A percentile compares a stretch with the other conserved stretches of the same genome.
Conservation (phyloP, 306 rosid genomes). For the Amphicarpaea edgeworthii region DNA sequence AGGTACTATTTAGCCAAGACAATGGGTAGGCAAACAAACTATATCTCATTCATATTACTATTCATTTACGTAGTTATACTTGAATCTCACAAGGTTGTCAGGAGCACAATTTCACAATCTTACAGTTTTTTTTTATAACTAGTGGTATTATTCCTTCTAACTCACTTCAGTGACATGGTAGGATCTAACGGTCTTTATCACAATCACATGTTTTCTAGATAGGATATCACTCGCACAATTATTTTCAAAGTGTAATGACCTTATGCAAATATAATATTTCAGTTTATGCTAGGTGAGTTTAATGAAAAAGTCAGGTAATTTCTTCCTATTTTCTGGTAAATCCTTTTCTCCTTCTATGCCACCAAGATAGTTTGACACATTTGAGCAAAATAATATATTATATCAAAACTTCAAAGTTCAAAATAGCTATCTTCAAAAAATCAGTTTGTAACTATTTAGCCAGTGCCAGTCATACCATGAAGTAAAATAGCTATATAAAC, state of each 20-base stretch:
- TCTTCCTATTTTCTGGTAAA: constrained; percentile 3
- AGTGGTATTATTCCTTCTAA: not conserved
- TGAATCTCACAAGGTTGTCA: constrained; percentile 23
- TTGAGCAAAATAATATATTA: too few relatives aligned
- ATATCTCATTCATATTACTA: not conserved
- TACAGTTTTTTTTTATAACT: not conserved
- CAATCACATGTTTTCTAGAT: not conserved
- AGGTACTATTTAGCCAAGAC: constrained; percentile 17
- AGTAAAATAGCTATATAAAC: not conserved
- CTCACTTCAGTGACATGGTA: not conserved
- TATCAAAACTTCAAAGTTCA: not conserved
- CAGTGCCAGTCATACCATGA: too few relatives aligned
- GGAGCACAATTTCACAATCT: not conserved
- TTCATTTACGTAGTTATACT: not conserved
- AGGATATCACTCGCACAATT: not conserved
- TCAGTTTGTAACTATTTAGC: too few relatives aligned
- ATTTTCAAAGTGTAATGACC: not conserved
- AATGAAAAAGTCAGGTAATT: not conserved
- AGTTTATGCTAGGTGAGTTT: constrained; percentile 22
- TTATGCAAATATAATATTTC: constrained; percentile 22
- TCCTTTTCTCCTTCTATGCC: constrained; percentile 15
- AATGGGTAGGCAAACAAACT: not conserved
- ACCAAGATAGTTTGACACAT: constrained; percentile 28
- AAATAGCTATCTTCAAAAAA: not conserved
- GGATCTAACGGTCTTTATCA: not conserved